Evolutionary conservation across 352 stramenopile genomes (phyloP).

Genomic region (Phytophthora quininea): DNA sequence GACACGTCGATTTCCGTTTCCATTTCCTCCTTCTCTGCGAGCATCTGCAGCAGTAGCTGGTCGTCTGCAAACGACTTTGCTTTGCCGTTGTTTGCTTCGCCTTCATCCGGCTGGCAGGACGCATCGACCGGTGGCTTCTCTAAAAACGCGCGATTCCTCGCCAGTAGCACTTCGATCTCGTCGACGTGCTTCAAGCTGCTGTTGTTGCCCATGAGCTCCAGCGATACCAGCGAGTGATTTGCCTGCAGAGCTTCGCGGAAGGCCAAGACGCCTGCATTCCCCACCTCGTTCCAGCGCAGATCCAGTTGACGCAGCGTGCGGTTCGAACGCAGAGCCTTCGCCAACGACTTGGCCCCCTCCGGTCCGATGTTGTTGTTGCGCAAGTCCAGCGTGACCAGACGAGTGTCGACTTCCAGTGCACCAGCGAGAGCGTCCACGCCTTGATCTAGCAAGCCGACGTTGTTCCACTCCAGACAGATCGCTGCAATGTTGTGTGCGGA

Average conservation of each 20-base stretch:
- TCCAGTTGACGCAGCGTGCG: constrained; percentile 74
- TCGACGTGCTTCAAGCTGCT: constrained; percentile 72
- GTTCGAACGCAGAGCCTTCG: constrained; percentile 61
- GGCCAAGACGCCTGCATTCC: constrained; percentile 69
- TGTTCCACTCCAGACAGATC: constrained; percentile 88
- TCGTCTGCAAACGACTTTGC: constrained; percentile 31
- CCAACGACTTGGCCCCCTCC: constrained; percentile 72
- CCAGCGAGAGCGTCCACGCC: constrained; percentile 66
- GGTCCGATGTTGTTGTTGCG: constrained; percentile 87
- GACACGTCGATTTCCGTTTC: constrained; percentile 44
- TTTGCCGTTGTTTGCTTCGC: constrained; percentile 21
- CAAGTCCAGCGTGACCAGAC: constrained; percentile 71
- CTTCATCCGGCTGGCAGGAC: constrained; percentile 33
- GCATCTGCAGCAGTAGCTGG: constrained; percentile 64
- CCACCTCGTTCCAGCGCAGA: constrained; percentile 85
- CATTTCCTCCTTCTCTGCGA: constrained; percentile 72
- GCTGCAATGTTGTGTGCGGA: constrained; percentile 57
- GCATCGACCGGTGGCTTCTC: constrained; percentile 23
- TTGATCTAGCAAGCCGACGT: constrained; percentile 76
- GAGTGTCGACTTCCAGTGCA: constrained; percentile 69
- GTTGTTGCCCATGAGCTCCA: constrained; percentile 83
- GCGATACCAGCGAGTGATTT: constrained; percentile 63
- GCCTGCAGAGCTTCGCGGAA: constrained; percentile 76
- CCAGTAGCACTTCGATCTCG: constrained; percentile 64
- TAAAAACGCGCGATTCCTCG: constrained; percentile 59